Conservation (phyloP, 345 rosid species). For the Raphanus raphanistrum region DNA sequence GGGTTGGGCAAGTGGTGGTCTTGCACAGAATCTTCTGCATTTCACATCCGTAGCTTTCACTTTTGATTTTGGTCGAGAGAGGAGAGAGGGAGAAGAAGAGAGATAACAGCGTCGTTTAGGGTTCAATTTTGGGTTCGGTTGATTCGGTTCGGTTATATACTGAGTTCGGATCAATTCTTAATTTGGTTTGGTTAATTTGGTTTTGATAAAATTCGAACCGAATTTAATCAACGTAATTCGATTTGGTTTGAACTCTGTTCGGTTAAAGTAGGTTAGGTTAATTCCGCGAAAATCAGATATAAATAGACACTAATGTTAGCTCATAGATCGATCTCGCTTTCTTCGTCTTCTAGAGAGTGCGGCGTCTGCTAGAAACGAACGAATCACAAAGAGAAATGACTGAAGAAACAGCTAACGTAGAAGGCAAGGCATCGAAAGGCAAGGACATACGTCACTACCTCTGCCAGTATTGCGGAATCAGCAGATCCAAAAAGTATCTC, state of each 20-base stretch:
- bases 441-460: conserved; percentile 67
- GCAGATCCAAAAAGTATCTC: conserved; percentile 80
- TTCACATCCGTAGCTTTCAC: conserved; percentile 29
- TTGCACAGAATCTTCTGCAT: conserved; percentile 58
- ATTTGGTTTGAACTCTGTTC: background rate
- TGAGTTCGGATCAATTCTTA: no score
- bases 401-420: conserved; percentile 37
- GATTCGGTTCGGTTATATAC: no score
- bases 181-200: no score
- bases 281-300: background rate
- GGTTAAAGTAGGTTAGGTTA: conserved; percentile 18
- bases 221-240: no score
- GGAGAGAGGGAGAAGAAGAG: conserved; percentile 29
- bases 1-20: conserved; percentile 30
- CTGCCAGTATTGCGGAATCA: conserved; percentile 81
- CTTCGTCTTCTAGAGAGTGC: background rate
- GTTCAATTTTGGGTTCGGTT: conserved; percentile 10
- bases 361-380: conserved; percentile 1
- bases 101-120: background rate
- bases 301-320: background rate
- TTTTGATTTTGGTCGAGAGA: conserved; percentile 36
- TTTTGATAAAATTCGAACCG: background rate
- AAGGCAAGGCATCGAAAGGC: conserved; percentile 21
- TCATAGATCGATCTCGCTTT: background rate
- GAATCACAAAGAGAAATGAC: conserved; percentile 32